Conservation (phyloP, 495 filamentous ascomycete genomes). For the Penicillium canariense region DNA sequence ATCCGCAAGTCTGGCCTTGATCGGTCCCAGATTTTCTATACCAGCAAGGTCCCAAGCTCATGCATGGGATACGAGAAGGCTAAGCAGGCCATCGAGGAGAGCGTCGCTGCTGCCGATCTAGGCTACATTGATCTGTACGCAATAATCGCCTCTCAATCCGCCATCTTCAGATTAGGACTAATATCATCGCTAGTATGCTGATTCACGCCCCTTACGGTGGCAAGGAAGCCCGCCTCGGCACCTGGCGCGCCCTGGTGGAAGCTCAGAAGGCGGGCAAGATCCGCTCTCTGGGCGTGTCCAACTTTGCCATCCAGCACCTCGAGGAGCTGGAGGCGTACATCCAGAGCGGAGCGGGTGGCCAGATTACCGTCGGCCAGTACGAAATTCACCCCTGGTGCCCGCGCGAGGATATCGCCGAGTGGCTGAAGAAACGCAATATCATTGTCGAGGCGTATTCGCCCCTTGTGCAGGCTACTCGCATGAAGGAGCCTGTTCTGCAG, state of each 20-base stretch:
- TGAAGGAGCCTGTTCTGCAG: constrained; percentile 61
- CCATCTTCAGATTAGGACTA: background rate
- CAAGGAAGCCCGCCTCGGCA: constrained; percentile 46
- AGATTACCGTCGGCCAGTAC: constrained; percentile 81
- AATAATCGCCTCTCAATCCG: background rate
- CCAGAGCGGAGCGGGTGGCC: constrained; percentile 66
- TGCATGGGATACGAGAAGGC: constrained; percentile 51
- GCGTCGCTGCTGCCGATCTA: constrained; percentile 44
- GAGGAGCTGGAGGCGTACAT: constrained; percentile 72
- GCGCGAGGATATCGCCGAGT: constrained; percentile 70
- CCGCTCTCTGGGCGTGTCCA: constrained; percentile 54
- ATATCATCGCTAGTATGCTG: constrained; percentile 36
- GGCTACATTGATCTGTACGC: constrained; percentile 56
- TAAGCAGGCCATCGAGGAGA: constrained; percentile 48
- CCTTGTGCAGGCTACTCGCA: constrained; percentile 63
- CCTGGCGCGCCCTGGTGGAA: constrained; percentile 56
- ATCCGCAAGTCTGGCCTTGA: constrained; percentile 45
- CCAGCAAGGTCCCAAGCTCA: constrained; percentile 50
- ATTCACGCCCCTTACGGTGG: constrained; percentile 58
- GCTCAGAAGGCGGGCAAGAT: constrained; percentile 53
- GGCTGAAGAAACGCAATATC: constrained; percentile 66
- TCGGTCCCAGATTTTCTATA: constrained; percentile 55
- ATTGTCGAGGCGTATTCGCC: constrained; percentile 81
- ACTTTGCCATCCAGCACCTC: constrained; percentile 55
- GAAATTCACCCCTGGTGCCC: constrained; percentile 91